Conservation (phyloP, 140 eudicot species). For the Erigeron philadelphicus region DNA sequence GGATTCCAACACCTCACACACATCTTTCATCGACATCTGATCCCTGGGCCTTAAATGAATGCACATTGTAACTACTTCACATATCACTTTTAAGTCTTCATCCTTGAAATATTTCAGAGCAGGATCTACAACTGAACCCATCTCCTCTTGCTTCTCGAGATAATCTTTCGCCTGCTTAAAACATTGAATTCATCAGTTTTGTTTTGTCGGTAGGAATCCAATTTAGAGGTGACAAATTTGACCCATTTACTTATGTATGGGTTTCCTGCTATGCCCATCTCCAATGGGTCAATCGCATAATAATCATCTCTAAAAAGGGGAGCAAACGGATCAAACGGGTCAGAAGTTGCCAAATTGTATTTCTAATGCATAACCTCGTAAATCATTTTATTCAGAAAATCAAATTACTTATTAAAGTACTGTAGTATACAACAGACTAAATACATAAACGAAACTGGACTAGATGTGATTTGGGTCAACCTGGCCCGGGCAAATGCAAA, state of each 20-base stretch:
- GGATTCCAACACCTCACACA: constrained; percentile 60
- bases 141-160: constrained; percentile 54
- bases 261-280: not conserved
- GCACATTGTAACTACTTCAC: constrained; percentile 69
- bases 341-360: not conserved
- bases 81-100: constrained; percentile 63
- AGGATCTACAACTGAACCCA: constrained; percentile 62
- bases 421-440: not conserved
- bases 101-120: constrained; percentile 57
- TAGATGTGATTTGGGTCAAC: not conserved
- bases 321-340: not conserved
- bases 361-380: not conserved
- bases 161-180: constrained; percentile 64
- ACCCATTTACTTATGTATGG: not conserved
- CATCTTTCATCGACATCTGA: constrained; percentile 52
- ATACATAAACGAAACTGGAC: not conserved
- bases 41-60: constrained; percentile 40
- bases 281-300: not conserved
- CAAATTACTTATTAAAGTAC: not conserved
- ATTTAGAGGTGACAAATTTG: not conserved
- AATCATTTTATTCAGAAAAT: not conserved
- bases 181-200: constrained; percentile 8
- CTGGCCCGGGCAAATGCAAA: not conserved
- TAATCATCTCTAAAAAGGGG: not conserved
- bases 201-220: not conserved